Evolutionary conservation across 768 basidiomycete genomes (phyloP).

Genomic region (Collybia sp.): DNA sequence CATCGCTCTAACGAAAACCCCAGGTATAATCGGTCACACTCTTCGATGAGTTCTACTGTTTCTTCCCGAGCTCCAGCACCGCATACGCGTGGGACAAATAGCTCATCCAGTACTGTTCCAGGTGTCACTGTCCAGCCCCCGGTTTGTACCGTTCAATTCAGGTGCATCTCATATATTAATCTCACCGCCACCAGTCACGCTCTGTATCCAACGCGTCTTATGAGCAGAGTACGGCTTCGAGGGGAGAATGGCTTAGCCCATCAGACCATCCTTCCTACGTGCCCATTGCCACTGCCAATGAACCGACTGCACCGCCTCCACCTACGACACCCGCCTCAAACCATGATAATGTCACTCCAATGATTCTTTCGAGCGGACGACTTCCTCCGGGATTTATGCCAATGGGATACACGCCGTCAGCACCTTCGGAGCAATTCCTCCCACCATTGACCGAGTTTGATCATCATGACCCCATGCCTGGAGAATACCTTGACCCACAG

Average conservation of each 20-base stretch:
- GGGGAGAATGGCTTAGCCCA: background rate
- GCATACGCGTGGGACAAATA: conserved; percentile 8
- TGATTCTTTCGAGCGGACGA: background rate
- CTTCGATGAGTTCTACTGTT: conserved; percentile 20
- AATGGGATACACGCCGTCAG: background rate
- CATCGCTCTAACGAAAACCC: background rate
- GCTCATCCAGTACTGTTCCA: conserved; percentile 18
- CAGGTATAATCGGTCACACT: conserved; percentile 13
- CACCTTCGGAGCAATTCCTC: background rate
- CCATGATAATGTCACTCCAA: background rate
- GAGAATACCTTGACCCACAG: conserved; percentile 4
- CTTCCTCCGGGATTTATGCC: background rate
- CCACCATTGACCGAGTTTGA: background rate
- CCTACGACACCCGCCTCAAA: background rate
- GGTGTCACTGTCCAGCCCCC: conserved; percentile 32
- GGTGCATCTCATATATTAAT: background rate
- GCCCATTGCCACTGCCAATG: background rate
- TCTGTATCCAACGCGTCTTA: background rate
- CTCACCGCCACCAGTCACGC: background rate
- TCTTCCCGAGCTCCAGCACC: conserved; percentile 10
- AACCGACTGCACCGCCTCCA: background rate
- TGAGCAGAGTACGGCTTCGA: background rate
- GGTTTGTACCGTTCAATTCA: conserved; percentile 14
- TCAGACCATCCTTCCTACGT: background rate
- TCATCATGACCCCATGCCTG: conserved; percentile 7